These are phyloP conservation scores for Xerocomellus chrysenteron DNA, from an alignment of 768 basidiomycete species.

Conservation along the genomic window DNA sequence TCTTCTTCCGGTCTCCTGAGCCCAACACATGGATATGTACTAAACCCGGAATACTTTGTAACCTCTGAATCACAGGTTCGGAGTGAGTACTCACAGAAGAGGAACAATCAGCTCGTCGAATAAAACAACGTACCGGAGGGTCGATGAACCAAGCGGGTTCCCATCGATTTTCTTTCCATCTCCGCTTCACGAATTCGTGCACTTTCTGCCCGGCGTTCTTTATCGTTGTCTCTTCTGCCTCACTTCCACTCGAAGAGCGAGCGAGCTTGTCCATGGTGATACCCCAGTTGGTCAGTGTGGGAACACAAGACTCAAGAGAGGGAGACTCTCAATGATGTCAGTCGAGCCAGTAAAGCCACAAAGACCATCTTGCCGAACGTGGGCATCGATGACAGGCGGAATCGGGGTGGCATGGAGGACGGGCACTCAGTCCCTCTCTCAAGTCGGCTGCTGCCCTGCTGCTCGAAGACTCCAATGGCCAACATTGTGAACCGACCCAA, in stretches of 20 bases:
- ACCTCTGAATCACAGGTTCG: conserved; percentile 44
- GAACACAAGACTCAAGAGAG: conserved; percentile 56
- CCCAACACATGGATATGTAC: conserved; percentile 87
- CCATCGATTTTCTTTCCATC: conserved; percentile 76
- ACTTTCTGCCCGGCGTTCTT: conserved; percentile 56
- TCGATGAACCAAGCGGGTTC: conserved; percentile 93
- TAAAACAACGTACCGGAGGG: conserved; percentile 59
- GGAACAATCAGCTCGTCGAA: neutral
- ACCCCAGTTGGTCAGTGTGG: conserved; percentile 68
- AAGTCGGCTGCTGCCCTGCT: too few species aligned
- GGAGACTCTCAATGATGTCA: conserved; percentile 58
- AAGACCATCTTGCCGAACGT: conserved; percentile 72
- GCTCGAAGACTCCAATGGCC: too few species aligned
- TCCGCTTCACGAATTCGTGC: conserved; percentile 56
- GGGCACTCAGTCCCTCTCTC: conserved; percentile 60
- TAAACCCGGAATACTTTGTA: conserved; percentile 79
- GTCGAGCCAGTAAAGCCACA: conserved; percentile 76
- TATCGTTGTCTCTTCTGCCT: conserved; percentile 53
- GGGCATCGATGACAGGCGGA: conserved; percentile 47
- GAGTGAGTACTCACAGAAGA: neutral
- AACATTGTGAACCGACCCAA: too few species aligned
- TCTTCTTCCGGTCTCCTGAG: conserved; percentile 42
- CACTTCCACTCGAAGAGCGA: conserved; percentile 47
- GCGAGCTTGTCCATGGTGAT: conserved; percentile 61
- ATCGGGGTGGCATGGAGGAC: conserved; percentile 63